phyloP scores from a whole-genome alignment of 2,329 filamentous ascomycete genomes.

The Bipolaris oryzae region DNA sequence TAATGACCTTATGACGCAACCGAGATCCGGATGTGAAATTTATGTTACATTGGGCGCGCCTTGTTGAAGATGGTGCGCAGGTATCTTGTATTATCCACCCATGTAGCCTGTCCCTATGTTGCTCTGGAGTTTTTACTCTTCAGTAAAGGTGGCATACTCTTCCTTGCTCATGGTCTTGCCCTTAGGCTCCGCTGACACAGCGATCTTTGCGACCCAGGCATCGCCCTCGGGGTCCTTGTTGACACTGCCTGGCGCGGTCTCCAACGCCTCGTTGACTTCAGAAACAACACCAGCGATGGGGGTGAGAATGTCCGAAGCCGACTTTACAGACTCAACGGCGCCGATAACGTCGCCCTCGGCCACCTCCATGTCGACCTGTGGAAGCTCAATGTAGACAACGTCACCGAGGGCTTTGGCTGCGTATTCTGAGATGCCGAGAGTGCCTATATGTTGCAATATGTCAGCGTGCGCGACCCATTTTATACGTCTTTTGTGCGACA shows the following conservation, averaged over 20 bases:
- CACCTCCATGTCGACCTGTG: constrained; percentile 71
- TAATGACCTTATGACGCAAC: too few relatives aligned
- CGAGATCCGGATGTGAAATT: background rate
- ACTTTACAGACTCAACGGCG: constrained; percentile 97
- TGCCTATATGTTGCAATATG: constrained; percentile 53
- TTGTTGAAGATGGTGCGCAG: constrained; percentile 17
- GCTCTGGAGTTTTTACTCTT: constrained; percentile 45
- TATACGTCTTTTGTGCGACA: background rate
- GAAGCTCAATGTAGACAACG: constrained; percentile 96
- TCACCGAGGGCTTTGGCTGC: constrained; percentile 92
- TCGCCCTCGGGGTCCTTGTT: constrained; percentile 90
- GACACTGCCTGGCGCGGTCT: constrained; percentile 84
- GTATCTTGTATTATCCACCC: constrained; percentile 4
- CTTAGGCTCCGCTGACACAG: constrained; percentile 70
- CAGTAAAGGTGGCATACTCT: constrained; percentile 78
- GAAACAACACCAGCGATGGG: constrained; percentile 80
- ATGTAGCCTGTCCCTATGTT: background rate
- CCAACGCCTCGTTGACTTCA: constrained; percentile 74
- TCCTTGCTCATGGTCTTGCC: constrained; percentile 72
- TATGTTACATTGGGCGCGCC: constrained; percentile 1
- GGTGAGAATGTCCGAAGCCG: constrained; percentile 94
- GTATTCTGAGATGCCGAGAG: constrained; percentile 86
- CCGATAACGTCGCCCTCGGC: constrained; percentile 82
- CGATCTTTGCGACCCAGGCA: constrained; percentile 91
- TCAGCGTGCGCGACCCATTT: background rate